These are phyloP conservation scores for Chrysanthemum seticuspe DNA, from an alignment of 129 eudicot genomes.

Conservation along the genomic window DNA sequence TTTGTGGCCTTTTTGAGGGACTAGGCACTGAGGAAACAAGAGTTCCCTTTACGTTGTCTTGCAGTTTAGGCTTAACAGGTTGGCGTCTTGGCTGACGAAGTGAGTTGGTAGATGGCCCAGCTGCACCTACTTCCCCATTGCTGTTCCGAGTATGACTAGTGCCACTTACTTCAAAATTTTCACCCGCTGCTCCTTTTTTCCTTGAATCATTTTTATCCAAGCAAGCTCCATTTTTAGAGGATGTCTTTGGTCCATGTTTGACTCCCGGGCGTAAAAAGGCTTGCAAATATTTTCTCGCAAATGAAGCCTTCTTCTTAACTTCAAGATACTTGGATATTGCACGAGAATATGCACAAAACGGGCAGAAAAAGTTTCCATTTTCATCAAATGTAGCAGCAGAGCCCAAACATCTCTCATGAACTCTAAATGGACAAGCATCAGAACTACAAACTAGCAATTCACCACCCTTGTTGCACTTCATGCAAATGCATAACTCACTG, in stretches of 20 bases:
- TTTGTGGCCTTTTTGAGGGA: slow-evolving; percentile 29
- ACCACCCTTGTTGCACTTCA: slow-evolving; percentile 64
- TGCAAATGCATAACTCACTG: slow-evolving; percentile 48
- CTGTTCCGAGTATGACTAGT: slow-evolving; percentile 8
- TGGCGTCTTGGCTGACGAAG: slow-evolving; percentile 10
- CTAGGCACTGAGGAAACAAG: slow-evolving; percentile 26
- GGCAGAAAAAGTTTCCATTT: slow-evolving; percentile 62
- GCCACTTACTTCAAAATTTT: slow-evolving; percentile 27
- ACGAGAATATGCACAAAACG: slow-evolving; percentile 82
- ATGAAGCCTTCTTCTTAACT: slow-evolving; percentile 49
- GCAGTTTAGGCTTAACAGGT: slow-evolving; percentile 16
- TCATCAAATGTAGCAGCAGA: slow-evolving; percentile 45
- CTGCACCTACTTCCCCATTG: slow-evolving; percentile 19
- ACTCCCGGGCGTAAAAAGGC: slow-evolving; percentile 38
- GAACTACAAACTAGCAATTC: slow-evolving; percentile 59
- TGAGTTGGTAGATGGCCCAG: slow-evolving; percentile 4
- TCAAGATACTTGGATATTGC: slow-evolving; percentile 58
- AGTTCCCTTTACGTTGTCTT: slow-evolving; percentile 35
- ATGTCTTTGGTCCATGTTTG: slow-evolving; percentile 18
- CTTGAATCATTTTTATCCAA: slow-evolving; percentile 23
- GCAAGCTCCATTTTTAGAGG: slow-evolving; percentile 21
- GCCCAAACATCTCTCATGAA: slow-evolving; percentile 74
- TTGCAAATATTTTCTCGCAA: slow-evolving; percentile 59
- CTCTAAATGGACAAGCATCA: slow-evolving; percentile 52
- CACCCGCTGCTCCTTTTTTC: slow-evolving; percentile 20